A percentile compares a stretch with the other conserved stretches of the same genome.
Conservation (phyloP, 1,284 basidiomycete species). For the Hemileia vastatrix region DNA sequence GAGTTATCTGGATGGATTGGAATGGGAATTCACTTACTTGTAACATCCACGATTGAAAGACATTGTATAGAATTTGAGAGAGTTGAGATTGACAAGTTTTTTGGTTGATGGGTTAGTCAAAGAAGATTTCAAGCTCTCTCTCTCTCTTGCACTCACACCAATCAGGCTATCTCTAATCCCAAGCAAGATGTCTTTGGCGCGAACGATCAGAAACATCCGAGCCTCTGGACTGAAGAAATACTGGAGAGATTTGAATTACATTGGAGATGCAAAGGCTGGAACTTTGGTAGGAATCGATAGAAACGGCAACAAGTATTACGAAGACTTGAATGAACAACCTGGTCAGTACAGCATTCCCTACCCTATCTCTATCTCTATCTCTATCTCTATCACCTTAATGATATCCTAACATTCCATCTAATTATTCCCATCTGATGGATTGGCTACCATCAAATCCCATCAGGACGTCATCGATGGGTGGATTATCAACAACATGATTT, state of each 20-base stretch:
- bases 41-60: no score
- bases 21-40: no score
- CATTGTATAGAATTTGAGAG: no score
- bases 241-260: constrained; percentile 50
- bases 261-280: constrained; percentile 81
- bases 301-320: constrained; percentile 82
- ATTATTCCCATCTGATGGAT: not conserved
- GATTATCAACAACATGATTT: constrained; percentile 79
- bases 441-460: no score
- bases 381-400: no score
- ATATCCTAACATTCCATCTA: not conserved
- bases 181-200: constrained; percentile 34
- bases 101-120: no score
- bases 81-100: no score
- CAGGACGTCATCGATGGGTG: constrained; percentile 80
- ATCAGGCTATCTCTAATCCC: not conserved
- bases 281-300: constrained; percentile 65
- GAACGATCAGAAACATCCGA: constrained; percentile 17
- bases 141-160: not conserved
- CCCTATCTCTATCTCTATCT: no score
- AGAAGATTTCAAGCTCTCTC: not conserved
- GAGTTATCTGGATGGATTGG: no score
- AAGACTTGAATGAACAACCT: constrained; percentile 62
- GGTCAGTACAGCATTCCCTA: not conserved
- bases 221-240: constrained; percentile 21